Evolutionary conservation across 345 rosid genomes (phyloP).

Genomic region (Turritis glabra): DNA sequence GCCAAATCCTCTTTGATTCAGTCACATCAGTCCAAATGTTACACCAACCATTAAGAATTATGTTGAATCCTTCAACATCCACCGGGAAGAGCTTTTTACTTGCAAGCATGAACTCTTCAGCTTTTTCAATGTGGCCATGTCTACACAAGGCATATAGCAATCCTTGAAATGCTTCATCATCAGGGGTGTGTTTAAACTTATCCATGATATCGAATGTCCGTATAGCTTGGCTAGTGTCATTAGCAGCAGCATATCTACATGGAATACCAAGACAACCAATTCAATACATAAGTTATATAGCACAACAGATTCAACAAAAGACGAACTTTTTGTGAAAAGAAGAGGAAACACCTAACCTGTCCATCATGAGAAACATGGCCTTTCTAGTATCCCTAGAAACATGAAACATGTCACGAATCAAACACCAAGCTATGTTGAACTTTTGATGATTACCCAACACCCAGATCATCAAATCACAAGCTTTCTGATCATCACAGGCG

Average conservation of each 20-base stretch:
- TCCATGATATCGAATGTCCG: slow-evolving; percentile 68
- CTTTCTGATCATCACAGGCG: slow-evolving; percentile 51
- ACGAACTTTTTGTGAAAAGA: not conserved
- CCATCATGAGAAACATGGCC: slow-evolving; percentile 82
- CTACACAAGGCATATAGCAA: slow-evolving; percentile 61
- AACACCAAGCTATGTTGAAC: slow-evolving; percentile 78
- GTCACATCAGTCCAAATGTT: slow-evolving; percentile 57
- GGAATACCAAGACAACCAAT: slow-evolving; percentile 15
- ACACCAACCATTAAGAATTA: slow-evolving; percentile 84
- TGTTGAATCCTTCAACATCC: slow-evolving; percentile 60
- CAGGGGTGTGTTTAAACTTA: slow-evolving; percentile 69
- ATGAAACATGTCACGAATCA: slow-evolving; percentile 68
- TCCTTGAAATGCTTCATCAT: slow-evolving; percentile 69
- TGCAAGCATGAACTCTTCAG: slow-evolving; percentile 86
- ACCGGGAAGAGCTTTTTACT: slow-evolving; percentile 79
- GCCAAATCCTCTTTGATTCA: slow-evolving; percentile 92
- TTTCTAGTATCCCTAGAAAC: slow-evolving; percentile 51
- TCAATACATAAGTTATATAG: slow-evolving; percentile 2
- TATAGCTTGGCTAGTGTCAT: slow-evolving; percentile 74
- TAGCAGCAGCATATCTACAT: slow-evolving; percentile 76
- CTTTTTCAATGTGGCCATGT: slow-evolving; percentile 85
- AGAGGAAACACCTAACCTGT: slow-evolving; percentile 49
- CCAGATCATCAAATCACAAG: slow-evolving; percentile 61
- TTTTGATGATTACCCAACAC: slow-evolving; percentile 68
- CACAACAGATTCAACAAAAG: not conserved